Conservation (phyloP, 2,329 filamentous ascomycete species). For the Colletotrichum sp. region DNA sequence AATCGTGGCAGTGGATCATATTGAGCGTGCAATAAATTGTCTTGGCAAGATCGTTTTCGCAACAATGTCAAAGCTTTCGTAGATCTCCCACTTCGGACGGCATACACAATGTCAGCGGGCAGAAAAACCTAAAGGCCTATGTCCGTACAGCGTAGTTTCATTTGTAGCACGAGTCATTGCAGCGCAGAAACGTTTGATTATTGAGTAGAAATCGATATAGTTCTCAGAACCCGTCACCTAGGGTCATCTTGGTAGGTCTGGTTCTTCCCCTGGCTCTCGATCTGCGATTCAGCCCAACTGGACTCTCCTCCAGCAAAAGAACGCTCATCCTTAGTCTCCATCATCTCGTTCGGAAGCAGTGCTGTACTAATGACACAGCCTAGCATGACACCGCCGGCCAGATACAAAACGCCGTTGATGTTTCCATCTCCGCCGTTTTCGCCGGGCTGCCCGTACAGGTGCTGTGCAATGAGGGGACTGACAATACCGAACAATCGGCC, state of each 20-base stretch:
- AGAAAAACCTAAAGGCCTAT: not conserved
- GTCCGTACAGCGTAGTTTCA: not conserved
- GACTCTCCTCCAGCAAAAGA: not conserved
- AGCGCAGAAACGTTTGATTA: not conserved
- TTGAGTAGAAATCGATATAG: not conserved
- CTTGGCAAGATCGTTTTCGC: not conserved
- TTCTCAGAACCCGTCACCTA: rapidly evolving
- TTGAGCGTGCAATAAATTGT: not conserved
- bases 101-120: not conserved
- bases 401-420: not conserved
- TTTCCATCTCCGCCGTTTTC: conserved; percentile 29
- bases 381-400: conserved; percentile 45
- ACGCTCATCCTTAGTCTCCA: conserved; percentile 37
- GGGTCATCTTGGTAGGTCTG: not conserved
- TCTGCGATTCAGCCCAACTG: not conserved
- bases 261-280: not conserved
- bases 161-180: not conserved
- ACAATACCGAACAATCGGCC: conserved; percentile 63
- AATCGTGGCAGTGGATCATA: not conserved
- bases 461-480: conserved; percentile 59
- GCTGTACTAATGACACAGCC: conserved; percentile 57
- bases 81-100: not conserved
- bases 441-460: conserved; percentile 34
- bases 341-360: conserved; percentile 45
- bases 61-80: not conserved